Evolutionary conservation across 2,329 filamentous ascomycete species (phyloP), one percentile per base, ranked within the genome.

Genomic region (Venturiaceae sp.): DNA sequence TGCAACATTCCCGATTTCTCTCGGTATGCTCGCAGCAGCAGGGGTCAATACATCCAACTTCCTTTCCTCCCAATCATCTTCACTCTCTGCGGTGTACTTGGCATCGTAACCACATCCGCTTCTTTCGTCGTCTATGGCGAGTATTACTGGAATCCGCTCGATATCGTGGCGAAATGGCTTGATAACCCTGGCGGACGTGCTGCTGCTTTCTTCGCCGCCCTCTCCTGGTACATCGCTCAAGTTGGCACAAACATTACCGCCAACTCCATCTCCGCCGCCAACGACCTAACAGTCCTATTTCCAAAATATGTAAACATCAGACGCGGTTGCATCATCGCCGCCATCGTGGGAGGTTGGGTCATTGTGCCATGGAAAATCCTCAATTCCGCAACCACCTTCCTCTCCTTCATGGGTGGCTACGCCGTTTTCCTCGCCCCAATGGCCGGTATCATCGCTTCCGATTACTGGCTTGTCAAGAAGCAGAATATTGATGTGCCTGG

Each of bases 281-380:
- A 66, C 23, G 5, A 82, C 77, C 58, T 74, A 72, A 30, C 78
- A 77, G 2, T 77, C 68, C 34, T 70, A 66, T 37, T 69, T 63
- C 13, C 72, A 70, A 21, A 75, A 65, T 13, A 62, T 58, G 26
- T 62, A 53, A 68, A 65, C 6, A 64, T 69, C 8, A 58, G 64
- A 2, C 61, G 66, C 3, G 66, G 64, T 1, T 60, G 62, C 6
- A 58, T 59, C 56, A 37, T 59, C 30, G 34, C 26, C 8, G 11
- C 57, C 8, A 46, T 59, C 36, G 7, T 60, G 6, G 57, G 57
- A 28, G 32, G 32, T 19, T 8, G 7, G 16, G 47, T 59, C 8
- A 14, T 50, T 23, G 57, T 67, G 2, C 67, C 67, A 0, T 69
- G 67, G 67, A 7, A 66, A 63, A 6, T 54, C 52, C 21, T 54